Base-by-base conservation (phyloP, 345 rosid species). In the Schrenkiella parvula region DNA sequence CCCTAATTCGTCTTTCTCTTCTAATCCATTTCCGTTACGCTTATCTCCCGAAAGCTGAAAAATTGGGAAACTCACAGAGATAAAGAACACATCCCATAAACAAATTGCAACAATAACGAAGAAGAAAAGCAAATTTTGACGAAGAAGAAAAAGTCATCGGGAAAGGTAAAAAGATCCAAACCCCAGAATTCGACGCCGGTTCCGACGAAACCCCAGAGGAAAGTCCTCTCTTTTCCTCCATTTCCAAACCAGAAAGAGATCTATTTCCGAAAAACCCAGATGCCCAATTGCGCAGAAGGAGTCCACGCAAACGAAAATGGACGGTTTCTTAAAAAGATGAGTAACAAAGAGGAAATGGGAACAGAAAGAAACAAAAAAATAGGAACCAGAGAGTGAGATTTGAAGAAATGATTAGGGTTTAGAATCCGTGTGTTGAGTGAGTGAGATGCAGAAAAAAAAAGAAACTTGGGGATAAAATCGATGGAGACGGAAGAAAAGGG, bases 41-140 rank as follows among this genome's bases (percentile, higher is more conserved):
- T 83, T 79, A 64, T 79, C 80, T 2, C 78, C 80, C 15, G 44
- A 22, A 66, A 62, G 47, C 91, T 82, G 54, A 8, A 17, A 63
- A 72, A 64, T 76, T 70, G 38, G 22, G 13, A 17, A 11, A 64
- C 48, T 19, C 38, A 28, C 46, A 76, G 75, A 76, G 2, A 76
- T 17, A 9, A 69, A 42, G 0, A 44, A 47, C 60, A 69, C 47
- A 70, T 11, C 54, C 55, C 66, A 44, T 70, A 5, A 70, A 12
- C 37, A 8, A 70, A 69, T 56, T 11, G 37, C 52, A 56, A 46
- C 0, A 32, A 55, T 10, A n/a, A 25, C 18, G 7, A 15, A 17
- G 2, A 7, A 14, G 21, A 11, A 62, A 10, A 52, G 7, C 15
- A 14, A 19, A 42, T 13, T 53, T 13, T 23, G 37, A 64, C 7